Conservation (phyloP, 176 grass and related monocot genomes). For the Eragrostis nindensis region DNA sequence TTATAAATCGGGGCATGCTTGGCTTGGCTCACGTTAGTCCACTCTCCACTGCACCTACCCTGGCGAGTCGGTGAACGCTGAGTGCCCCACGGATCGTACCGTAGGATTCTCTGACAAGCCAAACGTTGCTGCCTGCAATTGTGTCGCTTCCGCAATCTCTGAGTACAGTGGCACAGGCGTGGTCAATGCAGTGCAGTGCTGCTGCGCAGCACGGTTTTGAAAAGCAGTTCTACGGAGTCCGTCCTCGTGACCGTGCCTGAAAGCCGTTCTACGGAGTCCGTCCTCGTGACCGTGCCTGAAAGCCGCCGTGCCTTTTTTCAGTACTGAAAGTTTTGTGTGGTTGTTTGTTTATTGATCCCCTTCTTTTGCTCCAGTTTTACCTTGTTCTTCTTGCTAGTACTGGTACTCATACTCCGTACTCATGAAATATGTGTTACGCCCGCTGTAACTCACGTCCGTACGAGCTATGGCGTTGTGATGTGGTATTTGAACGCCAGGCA, state of each 20-base stretch:
- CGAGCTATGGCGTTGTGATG: neutral
- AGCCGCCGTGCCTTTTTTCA: too few relatives aligned
- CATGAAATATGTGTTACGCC: too few relatives aligned
- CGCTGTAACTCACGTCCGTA: too few relatives aligned
- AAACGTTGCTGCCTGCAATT: neutral
- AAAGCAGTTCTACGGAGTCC: neutral
- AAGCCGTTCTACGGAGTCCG: too few relatives aligned
- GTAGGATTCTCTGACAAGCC: neutral
- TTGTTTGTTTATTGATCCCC: too few relatives aligned
- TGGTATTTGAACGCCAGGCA: neutral
- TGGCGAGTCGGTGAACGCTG: neutral
- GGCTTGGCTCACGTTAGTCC: conserved; percentile 1
- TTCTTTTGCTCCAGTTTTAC: neutral
- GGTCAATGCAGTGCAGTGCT: neutral
- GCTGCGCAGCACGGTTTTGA: neutral
- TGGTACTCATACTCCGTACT: too few relatives aligned
- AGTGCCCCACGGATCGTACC: neutral
- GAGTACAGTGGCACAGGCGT: neutral
- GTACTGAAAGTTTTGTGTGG: too few relatives aligned
- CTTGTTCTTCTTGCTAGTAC: too few relatives aligned
- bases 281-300: too few relatives aligned
- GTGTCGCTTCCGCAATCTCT: neutral
- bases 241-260: neutral
- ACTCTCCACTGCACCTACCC: neutral
- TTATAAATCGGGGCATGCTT: neutral